phyloP scores from a whole-genome alignment of 106 monocot genomes.

The Triglochin maritima region DNA sequence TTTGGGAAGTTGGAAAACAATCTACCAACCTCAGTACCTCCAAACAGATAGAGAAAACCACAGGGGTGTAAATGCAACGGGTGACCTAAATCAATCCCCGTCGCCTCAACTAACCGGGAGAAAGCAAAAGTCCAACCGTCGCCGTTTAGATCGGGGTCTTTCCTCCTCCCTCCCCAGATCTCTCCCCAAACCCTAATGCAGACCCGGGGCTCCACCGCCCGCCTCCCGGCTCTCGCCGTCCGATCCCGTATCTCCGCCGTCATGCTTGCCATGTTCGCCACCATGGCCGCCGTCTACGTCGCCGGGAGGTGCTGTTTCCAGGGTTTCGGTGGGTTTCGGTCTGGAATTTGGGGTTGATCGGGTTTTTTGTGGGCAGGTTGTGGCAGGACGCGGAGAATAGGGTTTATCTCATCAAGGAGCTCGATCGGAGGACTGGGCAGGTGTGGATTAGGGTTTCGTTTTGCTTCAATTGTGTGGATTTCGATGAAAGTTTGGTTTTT shows the following conservation, averaged over 20 bases:
- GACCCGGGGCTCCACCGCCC: constrained; percentile 3
- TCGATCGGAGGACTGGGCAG: constrained; percentile 23
- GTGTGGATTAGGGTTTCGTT: neutral
- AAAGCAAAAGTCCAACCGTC: neutral
- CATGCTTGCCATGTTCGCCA: constrained; percentile 28
- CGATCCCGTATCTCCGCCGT: constrained; percentile 14
- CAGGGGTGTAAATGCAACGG: too few species aligned
- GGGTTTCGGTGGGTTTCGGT: neutral
- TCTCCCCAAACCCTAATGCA: constrained; percentile 8
- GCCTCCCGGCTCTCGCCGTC: constrained; percentile 4
- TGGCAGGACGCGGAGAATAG: constrained; percentile 31
- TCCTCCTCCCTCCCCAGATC: neutral
- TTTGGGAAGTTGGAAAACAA: too few species aligned
- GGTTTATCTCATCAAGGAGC: constrained; percentile 23
- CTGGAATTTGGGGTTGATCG: neutral
- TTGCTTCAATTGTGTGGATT: neutral
- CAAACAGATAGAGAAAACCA: too few species aligned
- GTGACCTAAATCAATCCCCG: too few species aligned
- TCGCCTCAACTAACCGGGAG: too few species aligned
- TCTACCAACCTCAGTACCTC: too few species aligned
- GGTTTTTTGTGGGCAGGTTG: constrained; percentile 8
- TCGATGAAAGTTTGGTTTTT: neutral
- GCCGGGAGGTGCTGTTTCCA: constrained; percentile 12
- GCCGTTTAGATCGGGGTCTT: too few species aligned
- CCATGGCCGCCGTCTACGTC: constrained; percentile 25